phyloP scores from a whole-genome alignment of 2,329 filamentous ascomycete species.

The Colletotrichum euphorbiae region DNA sequence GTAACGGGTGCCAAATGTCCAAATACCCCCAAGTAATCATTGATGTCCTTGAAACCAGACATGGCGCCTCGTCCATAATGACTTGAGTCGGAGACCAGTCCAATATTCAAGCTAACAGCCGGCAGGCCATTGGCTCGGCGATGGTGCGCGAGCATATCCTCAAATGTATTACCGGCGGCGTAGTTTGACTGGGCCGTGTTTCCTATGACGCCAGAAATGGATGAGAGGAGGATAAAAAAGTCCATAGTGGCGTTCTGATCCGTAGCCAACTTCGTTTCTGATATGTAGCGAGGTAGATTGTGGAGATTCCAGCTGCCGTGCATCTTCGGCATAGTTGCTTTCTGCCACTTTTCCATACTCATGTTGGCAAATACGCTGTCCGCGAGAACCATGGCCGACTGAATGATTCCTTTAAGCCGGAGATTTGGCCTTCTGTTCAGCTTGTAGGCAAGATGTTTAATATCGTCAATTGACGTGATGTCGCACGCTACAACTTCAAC shows the following conservation, averaged over 20 bases:
- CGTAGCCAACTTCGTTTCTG: background rate
- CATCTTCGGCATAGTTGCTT: conserved; percentile 39
- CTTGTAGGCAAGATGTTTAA: conserved; percentile 30
- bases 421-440: conserved; percentile 41
- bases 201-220: conserved; percentile 40
- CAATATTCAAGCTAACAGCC: conserved; percentile 16
- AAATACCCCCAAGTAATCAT: conserved; percentile 55
- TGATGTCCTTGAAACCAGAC: conserved; percentile 59
- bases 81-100: conserved; percentile 39
- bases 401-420: conserved; percentile 44
- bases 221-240: conserved; percentile 42
- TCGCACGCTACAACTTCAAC: conserved; percentile 39
- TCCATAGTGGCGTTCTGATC: conserved; percentile 18
- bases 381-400: conserved; percentile 48
- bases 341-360: conserved; percentile 34
- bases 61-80: conserved; percentile 64
- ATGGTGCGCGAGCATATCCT: conserved; percentile 39
- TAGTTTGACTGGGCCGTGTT: conserved; percentile 40
- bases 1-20: conserved; percentile 7
- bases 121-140: conserved; percentile 6
- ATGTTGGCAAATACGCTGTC: conserved; percentile 40
- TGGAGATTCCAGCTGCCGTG: conserved; percentile 39
- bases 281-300: background rate
- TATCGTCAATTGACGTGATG: conserved; percentile 34
- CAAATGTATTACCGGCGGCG: conserved; percentile 40